Conservation (phyloP, 2,329 filamentous ascomycete genomes). For the Fusarium armeniacum region DNA sequence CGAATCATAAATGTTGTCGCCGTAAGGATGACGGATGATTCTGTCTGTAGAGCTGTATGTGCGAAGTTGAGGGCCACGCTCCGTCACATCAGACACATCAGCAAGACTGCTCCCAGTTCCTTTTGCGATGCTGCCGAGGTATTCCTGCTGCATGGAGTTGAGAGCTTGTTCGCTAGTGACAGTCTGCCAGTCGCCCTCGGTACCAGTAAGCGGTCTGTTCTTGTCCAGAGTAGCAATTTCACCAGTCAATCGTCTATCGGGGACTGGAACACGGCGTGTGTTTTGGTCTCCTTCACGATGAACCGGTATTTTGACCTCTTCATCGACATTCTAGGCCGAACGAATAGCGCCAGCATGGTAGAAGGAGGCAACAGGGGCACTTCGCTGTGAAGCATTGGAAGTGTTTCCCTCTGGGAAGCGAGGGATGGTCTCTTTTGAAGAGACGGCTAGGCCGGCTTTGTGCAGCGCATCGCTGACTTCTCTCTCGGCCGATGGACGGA, state of each 20-base stretch:
- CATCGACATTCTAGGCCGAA: constrained; percentile 59
- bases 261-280: constrained; percentile 7
- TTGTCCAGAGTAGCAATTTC: constrained; percentile 41
- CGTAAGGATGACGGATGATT: constrained; percentile 50
- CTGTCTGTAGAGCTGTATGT: constrained; percentile 47
- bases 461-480: constrained; percentile 60
- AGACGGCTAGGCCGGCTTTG: constrained; percentile 46
- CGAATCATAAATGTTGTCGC: constrained; percentile 8
- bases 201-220: constrained; percentile 34
- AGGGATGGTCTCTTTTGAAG: constrained; percentile 17
- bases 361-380: constrained; percentile 48
- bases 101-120: constrained; percentile 61
- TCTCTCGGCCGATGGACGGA: constrained; percentile 58
- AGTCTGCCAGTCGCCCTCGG: constrained; percentile 56
- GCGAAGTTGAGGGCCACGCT: constrained; percentile 35
- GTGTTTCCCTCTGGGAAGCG: constrained; percentile 14
- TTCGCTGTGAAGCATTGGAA: constrained; percentile 13
- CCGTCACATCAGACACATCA: constrained; percentile 58
- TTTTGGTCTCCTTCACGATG: constrained; percentile 32
- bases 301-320: constrained; percentile 57
- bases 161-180: constrained; percentile 52
- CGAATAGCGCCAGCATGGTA: constrained; percentile 56
- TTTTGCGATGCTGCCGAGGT: constrained; percentile 47
- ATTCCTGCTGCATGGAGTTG: constrained; percentile 39
- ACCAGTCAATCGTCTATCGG: constrained; percentile 27